Evolutionary conservation across 257 asterid genomes (phyloP).

Genomic region (Solanum appendiculatum): DNA sequence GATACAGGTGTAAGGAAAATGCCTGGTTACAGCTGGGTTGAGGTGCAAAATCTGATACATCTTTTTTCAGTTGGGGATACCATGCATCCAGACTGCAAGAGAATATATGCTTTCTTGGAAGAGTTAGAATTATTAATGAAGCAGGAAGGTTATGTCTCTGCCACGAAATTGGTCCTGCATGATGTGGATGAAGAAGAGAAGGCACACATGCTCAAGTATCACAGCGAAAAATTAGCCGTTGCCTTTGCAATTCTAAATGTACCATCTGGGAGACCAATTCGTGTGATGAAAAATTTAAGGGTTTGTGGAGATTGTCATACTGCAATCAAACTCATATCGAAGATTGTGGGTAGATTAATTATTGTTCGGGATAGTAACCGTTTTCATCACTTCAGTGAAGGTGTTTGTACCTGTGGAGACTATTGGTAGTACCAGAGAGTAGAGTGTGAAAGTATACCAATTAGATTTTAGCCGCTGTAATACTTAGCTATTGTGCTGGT

Average conservation of each 20-base stretch:
- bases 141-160: conserved; percentile 59
- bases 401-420: conserved; percentile 88
- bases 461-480: not conserved
- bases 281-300: conserved; percentile 82
- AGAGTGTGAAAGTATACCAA: not conserved
- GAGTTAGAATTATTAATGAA: conserved; percentile 59
- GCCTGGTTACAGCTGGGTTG: conserved; percentile 94
- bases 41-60: conserved; percentile 59
- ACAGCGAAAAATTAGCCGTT: conserved; percentile 86
- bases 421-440: conserved; percentile 46
- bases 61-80: conserved; percentile 82
- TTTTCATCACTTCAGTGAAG: conserved; percentile 80
- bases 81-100: conserved; percentile 50
- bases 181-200: conserved; percentile 98
- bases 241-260: conserved; percentile 72
- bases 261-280: conserved; percentile 70
- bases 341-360: conserved; percentile 65
- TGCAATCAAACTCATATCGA: conserved; percentile 70
- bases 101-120: conserved; percentile 63
- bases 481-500: not conserved
- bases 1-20: conserved; percentile 60
- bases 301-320: conserved; percentile 91
- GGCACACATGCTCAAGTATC: conserved; percentile 76
- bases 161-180: conserved; percentile 76
- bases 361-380: conserved; percentile 85